Evolutionary conservation across 441 rosid species (phyloP), one percentile per base, ranked within the genome.

Genomic region (Lepidium campestre): DNA sequence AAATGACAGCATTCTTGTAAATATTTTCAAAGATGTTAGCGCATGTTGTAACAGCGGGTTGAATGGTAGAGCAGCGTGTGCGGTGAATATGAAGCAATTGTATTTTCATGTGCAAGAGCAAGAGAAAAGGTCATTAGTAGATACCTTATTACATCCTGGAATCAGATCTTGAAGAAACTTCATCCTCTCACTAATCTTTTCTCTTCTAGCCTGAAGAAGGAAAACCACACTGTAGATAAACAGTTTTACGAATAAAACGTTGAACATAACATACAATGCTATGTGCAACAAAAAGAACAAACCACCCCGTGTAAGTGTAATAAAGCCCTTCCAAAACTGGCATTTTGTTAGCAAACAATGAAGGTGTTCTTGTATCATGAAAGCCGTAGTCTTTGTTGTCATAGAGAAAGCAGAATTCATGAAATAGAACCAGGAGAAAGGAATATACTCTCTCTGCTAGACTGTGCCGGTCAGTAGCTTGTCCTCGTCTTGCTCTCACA

Each of bases 171-270:
- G 98, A 73, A 92, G 82, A 67, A 80, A 83, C 71, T 81, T 92
- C 96, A 92, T 87, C 70, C 93, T 87, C 61, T 87, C 93, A 20
- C 96, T 89, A 68, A 92, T 92, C 77, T 85, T 92, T 66, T 89
- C 98, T 80, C 98, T 86, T 75, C 71, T 44, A 40, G 88, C 93
- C 93, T 86, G 80, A 34, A 57, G 49, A 78, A 25, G 1, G 25
- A 56, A 39, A 57, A 34, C 0, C 15, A 0, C 18, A 53, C 2
- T 13, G 49, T 23, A 23, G 13, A 17, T 3, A 46, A 48, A 39
- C 61, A 42, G 3, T 25, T 17, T 1, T 25, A 25, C 55, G 7
- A 19, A 14, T 50, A 9, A 14, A 27, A 50, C 20, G 0, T 14
- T 9, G 22, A 29, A 52, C 37, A 47, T 3, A 46, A 46, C 49